phyloP scores from a whole-genome alignment of 192 early-diverging fungal species.

The Backusella tarrabulga region DNA sequence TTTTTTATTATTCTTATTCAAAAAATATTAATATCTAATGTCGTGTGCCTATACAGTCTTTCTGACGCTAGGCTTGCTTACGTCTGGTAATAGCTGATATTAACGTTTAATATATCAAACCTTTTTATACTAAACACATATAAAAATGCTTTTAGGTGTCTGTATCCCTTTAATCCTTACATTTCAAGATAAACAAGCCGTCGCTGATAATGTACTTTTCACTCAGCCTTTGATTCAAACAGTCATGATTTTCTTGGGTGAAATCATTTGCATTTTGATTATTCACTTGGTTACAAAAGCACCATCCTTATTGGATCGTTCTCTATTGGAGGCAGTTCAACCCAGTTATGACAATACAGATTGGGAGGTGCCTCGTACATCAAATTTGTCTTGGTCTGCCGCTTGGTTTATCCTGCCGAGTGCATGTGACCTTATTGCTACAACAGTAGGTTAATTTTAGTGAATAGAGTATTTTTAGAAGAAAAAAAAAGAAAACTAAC shows the following conservation, averaged over 20 bases:
- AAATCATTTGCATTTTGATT: slow-evolving; percentile 24
- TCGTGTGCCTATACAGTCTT: slow-evolving; percentile 7
- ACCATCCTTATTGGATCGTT: slow-evolving; percentile 14
- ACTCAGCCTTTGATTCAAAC: slow-evolving; percentile 31
- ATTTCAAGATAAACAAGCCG: slow-evolving; percentile 20
- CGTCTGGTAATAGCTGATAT: slow-evolving; percentile 7
- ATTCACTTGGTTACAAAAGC: slow-evolving; percentile 25
- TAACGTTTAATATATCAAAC: background rate
- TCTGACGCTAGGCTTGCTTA: slow-evolving; percentile 11
- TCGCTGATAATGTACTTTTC: slow-evolving; percentile 6
- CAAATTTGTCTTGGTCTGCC: slow-evolving; percentile 11
- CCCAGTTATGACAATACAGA: slow-evolving; percentile 6
- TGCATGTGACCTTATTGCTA: slow-evolving; percentile 25
- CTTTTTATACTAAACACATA: background rate
- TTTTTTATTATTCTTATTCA: background rate
- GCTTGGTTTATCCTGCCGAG: slow-evolving; percentile 27
- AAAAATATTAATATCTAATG: slow-evolving; percentile 13
- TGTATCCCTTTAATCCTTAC: slow-evolving; percentile 29
- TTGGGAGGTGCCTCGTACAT: slow-evolving; percentile 10
- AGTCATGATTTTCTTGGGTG: slow-evolving; percentile 31
- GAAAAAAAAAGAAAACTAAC: background rate
- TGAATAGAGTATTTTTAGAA: background rate
- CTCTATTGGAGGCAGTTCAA: slow-evolving; percentile 16
- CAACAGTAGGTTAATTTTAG: slow-evolving; percentile 14
- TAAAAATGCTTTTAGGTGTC: slow-evolving; percentile 11